A percentile compares a stretch with the other conserved stretches of the same genome.
Evolutionary conservation across 2,329 filamentous ascomycete genomes (phyloP).

Genomic region (Cladophialophora chaetospira): DNA sequence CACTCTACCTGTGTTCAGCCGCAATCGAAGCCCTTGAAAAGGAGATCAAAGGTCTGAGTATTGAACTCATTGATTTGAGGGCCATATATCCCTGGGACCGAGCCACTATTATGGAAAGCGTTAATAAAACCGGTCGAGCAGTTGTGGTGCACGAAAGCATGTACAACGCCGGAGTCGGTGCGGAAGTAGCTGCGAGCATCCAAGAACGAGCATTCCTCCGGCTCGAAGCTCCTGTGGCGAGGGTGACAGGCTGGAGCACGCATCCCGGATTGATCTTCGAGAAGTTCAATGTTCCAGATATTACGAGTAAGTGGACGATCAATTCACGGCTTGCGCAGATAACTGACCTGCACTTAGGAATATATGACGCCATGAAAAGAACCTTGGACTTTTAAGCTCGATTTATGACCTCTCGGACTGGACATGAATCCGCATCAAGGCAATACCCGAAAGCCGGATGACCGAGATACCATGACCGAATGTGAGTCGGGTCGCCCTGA

Average conservation of each 20-base stretch:
- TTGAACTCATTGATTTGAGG: slow-evolving; percentile 84
- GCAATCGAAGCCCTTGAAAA: slow-evolving; percentile 78
- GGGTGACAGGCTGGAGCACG: slow-evolving; percentile 87
- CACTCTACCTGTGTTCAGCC: slow-evolving; percentile 77
- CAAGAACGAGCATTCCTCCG: slow-evolving; percentile 84
- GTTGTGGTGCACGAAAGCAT: slow-evolving; percentile 91
- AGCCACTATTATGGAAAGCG: slow-evolving; percentile 75
- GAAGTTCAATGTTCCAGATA: slow-evolving; percentile 78
- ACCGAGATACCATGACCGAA: too few relatives aligned
- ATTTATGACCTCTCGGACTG: neutral
- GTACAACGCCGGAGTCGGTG: slow-evolving; percentile 85
- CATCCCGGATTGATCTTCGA: slow-evolving; percentile 80
- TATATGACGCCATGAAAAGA: slow-evolving; percentile 71
- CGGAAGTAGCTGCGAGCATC: slow-evolving; percentile 84
- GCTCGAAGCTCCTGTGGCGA: slow-evolving; percentile 79
- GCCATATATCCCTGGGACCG: slow-evolving; percentile 93
- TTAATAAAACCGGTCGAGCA: slow-evolving; percentile 81
- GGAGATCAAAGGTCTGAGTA: slow-evolving; percentile 66
- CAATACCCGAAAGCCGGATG: neutral
- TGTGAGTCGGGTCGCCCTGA: too few relatives aligned
- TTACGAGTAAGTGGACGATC: slow-evolving; percentile 68
- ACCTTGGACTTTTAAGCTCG: slow-evolving; percentile 63
- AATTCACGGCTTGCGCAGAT: too few relatives aligned
- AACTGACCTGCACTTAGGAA: too few relatives aligned
- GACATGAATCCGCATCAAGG: neutral